phyloP scores from a whole-genome alignment of 345 rosid genomes.

The Euclidium syriacum region DNA sequence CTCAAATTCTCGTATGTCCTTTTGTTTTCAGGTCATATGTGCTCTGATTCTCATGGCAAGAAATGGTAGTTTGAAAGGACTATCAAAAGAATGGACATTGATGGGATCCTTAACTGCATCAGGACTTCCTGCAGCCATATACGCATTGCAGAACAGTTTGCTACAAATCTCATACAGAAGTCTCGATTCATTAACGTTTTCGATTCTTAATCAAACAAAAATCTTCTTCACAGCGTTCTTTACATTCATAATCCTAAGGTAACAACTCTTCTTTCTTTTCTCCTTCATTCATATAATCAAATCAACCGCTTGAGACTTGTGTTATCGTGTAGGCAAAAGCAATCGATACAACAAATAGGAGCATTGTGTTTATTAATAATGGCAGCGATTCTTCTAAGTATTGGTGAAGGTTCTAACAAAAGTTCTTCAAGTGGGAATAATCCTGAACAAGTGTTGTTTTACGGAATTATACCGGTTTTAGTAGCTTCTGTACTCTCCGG shows the following conservation, averaged over 20 bases:
- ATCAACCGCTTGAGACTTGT: too few relatives aligned
- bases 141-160: constrained; percentile 96
- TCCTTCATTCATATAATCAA: too few relatives aligned
- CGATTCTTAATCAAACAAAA: constrained; percentile 95
- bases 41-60: constrained; percentile 82
- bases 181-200: constrained; percentile 94
- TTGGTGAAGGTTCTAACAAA: constrained; percentile 93
- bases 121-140: constrained; percentile 94
- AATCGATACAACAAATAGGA: constrained; percentile 82
- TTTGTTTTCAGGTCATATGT: constrained; percentile 52
- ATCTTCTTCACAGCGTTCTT: constrained; percentile 89
- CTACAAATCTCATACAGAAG: constrained; percentile 93
- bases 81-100: constrained; percentile 73
- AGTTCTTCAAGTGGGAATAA: constrained; percentile 45
- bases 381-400: constrained; percentile 89
- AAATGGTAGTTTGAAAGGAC: constrained; percentile 66
- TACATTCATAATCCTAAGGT: constrained; percentile 78
- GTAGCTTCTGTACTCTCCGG: constrained; percentile 97
- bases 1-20: background rate
- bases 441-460: constrained; percentile 67
- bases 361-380: constrained; percentile 78
- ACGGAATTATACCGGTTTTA: constrained; percentile 88
- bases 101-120: constrained; percentile 88
- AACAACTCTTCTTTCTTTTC: too few relatives aligned
- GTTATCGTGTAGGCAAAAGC: constrained; percentile 93